Evolutionary conservation across 208 protist genomes (phyloP).

Genomic region (Leishmania aethiopica): DNA sequence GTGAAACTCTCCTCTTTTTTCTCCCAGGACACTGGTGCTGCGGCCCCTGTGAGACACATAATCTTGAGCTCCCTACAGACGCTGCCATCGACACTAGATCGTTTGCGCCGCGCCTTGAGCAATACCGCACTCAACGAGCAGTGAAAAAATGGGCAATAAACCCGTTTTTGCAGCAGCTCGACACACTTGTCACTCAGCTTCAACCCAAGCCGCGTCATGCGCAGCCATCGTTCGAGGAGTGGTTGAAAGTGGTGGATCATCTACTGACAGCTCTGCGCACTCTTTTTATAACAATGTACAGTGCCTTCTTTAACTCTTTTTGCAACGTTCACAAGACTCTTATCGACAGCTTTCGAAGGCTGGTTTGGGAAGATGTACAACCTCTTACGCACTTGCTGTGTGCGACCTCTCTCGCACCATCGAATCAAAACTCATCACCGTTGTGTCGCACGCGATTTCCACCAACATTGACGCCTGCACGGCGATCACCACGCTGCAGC

Average conservation of each 20-base stretch:
- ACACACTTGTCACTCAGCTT: neutral
- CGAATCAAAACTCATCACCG: conserved; percentile 7
- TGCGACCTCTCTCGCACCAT: conserved; percentile 12
- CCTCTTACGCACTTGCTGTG: conserved; percentile 8
- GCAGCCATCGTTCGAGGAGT: neutral
- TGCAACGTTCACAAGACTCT: conserved; percentile 1
- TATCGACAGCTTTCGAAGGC: neutral
- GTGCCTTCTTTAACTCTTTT: conserved; percentile 13
- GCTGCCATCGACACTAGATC: neutral
- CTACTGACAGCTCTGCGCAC: neutral
- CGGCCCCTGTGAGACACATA: neutral
- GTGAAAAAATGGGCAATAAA: neutral
- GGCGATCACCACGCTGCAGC: neutral
- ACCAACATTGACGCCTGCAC: neutral
- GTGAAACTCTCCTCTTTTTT: conserved; percentile 6
- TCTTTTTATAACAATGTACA: neutral
- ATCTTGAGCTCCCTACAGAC: neutral
- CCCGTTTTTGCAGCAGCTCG: conserved; percentile 3
- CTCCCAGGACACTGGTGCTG: conserved; percentile 16
- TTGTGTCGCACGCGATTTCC: conserved; percentile 9
- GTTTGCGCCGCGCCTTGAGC: neutral
- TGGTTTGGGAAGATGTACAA: conserved; percentile 1
- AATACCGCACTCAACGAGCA: neutral
- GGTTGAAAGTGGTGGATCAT: neutral
- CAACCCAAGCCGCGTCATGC: conserved; percentile 10